These are phyloP conservation scores for Prosopis cineraria DNA, from an alignment of 306 rosid species.

Conservation along the genomic window DNA sequence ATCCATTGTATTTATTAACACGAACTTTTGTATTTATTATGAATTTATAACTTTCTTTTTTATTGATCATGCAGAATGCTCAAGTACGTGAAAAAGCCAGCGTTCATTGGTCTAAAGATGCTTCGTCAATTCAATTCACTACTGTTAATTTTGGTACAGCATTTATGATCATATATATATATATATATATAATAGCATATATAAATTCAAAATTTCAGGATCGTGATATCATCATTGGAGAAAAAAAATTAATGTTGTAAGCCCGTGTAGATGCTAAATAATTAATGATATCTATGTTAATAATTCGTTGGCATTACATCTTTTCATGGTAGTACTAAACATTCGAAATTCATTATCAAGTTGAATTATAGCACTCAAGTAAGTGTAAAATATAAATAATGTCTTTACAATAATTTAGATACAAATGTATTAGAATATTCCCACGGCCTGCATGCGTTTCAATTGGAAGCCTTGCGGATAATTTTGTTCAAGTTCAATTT, in stretches of 20 bases:
- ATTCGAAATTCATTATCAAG: constrained; percentile 10
- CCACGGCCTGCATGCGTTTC: not conserved
- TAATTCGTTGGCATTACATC: constrained; percentile 12
- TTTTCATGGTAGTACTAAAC: not conserved
- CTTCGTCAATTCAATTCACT: constrained; percentile 36
- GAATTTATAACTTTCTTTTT: too few relatives aligned
- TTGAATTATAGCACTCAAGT: not conserved
- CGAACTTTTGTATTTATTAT: too few relatives aligned
- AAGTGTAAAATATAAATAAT: not conserved
- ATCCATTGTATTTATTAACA: too few relatives aligned
- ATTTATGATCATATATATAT: not conserved
- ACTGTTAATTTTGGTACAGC: constrained; percentile 19
- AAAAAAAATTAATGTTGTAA: constrained; percentile 11
- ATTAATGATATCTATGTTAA: not conserved
- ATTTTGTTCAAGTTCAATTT: too few relatives aligned
- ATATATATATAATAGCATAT: not conserved
- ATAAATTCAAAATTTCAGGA: constrained; percentile 21
- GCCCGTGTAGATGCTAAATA: not conserved
- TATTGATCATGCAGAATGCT: not conserved
- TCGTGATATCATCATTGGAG: constrained; percentile 33
- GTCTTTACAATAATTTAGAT: not conserved
- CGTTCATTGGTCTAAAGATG: constrained; percentile 31
- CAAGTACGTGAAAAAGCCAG: constrained; percentile 17
- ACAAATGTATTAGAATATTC: not conserved
- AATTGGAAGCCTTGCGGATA: not conserved